Base-by-base conservation (phyloP, 805 yeast species). In the Pichia pseudocactophila region DNA sequence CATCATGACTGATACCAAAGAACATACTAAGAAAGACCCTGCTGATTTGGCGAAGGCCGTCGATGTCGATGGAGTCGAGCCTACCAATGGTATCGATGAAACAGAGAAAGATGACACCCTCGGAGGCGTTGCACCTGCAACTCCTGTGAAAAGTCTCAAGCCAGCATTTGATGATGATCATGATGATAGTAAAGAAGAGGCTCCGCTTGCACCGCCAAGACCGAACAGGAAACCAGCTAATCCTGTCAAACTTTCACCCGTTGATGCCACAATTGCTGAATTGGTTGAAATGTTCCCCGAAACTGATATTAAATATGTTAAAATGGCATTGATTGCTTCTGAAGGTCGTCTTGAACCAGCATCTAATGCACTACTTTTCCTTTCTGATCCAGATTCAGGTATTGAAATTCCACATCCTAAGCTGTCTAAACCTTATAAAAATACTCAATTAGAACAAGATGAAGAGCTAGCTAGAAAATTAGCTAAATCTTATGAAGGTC, bases 261-360 rank as follows among this genome's bases (percentile, higher is more conserved):
- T 28, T 11, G 44, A 42, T 16, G 2, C 30, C 7, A 42, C 38
- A 3, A 31, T 46, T 10, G 38, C 42, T n/a, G 41, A 85, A 34
- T 69, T 90, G 48, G 69, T 71, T 52, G 95, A 86, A 18, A 97
- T 97, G 0, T 90, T 90, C 60, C 97, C 98, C 1, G 65, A 68
- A 15, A 62, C 78, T 19, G 95, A 87, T 34, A 82, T 74, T 26
- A 74, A 78, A 47, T 74, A 79, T 52, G 69, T 86, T 48, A 76
- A 79, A 42, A 88, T 95, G 25, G 80, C 86, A 1, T 67, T 89
- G 43, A 84, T 92, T 57, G 97, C 97, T 2, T 78, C 95, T 16
- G 76, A 72, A 37, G 96, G 95, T 25, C 69, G 73, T 37, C 59
- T 86, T 35, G 96, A 87, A 52, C 80, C 84, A 1, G 95, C 96